phyloP scores from a whole-genome alignment of 352 stramenopile genomes.

The Globisporangium mamillatum region DNA sequence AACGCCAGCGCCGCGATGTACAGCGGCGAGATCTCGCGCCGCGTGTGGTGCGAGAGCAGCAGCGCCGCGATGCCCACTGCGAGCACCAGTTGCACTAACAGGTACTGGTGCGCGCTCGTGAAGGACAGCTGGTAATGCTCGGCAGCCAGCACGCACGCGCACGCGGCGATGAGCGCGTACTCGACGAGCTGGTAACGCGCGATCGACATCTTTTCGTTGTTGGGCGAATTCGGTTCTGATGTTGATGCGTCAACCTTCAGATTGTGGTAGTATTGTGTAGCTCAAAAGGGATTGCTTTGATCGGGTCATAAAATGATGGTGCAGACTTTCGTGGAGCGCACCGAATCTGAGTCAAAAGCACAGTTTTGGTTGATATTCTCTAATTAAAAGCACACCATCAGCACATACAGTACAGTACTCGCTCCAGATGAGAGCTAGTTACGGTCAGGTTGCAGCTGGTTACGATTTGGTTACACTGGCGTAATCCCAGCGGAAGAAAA shows the following conservation, averaged over 20 bases:
- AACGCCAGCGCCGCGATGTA: conserved; percentile 26
- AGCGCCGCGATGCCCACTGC: conserved; percentile 17
- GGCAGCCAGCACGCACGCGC: conserved; percentile 4
- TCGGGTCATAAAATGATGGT: background rate
- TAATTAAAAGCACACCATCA: background rate
- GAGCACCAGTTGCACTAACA: conserved; percentile 5
- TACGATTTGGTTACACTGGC: too few relatives aligned
- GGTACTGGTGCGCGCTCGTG: conserved; percentile 12
- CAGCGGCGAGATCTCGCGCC: conserved; percentile 29
- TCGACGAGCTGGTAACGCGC: conserved; percentile 18
- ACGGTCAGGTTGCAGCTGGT: too few relatives aligned
- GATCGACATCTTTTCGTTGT: conserved; percentile 6
- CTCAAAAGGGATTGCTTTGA: background rate
- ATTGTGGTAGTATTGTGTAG: background rate
- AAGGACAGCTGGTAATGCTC: conserved; percentile 12
- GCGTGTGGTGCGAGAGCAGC: conserved; percentile 31
- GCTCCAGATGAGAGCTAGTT: too few relatives aligned
- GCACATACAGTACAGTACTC: background rate
- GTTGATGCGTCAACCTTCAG: background rate
- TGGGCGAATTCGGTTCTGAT: background rate
- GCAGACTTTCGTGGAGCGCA: background rate
- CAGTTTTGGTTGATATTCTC: background rate
- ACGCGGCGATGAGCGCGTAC: conserved; percentile 24
- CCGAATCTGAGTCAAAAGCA: background rate
- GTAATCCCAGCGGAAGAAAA: too few relatives aligned